Evolutionary conservation across 345 rosid genomes (phyloP).

Genomic region (Eucalyptus marginata): DNA sequence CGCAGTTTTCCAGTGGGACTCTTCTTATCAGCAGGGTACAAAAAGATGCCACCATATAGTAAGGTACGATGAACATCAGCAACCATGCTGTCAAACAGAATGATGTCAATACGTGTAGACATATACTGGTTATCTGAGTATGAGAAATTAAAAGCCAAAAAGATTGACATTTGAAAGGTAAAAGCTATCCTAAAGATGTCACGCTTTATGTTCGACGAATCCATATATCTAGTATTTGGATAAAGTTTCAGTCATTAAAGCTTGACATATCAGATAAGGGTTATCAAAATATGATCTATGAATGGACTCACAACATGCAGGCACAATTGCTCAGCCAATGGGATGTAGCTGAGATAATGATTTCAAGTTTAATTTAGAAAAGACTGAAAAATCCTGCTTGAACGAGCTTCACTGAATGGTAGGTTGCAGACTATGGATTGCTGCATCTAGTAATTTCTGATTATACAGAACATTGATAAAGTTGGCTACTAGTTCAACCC

Average conservation of each 20-base stretch:
- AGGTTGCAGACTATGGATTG: not conserved
- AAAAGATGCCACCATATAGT: constrained; percentile 89
- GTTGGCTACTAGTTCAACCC: not conserved
- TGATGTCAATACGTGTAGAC: not conserved
- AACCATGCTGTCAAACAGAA: constrained; percentile 64
- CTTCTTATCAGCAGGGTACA: constrained; percentile 97
- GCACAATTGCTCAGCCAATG: not conserved
- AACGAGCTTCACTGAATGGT: not conserved
- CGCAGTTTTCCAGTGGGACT: constrained; percentile 90
- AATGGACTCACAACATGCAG: not conserved
- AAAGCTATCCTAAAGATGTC: not conserved
- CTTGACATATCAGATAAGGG: not conserved
- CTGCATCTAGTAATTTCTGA: not conserved
- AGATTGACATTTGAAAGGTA: not conserved
- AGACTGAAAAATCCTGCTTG: not conserved
- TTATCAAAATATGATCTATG: not conserved
- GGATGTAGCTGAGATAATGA: not conserved
- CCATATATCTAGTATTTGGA: not conserved
- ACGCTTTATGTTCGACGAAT: not conserved
- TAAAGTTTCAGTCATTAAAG: not conserved
- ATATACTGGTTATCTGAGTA: not conserved
- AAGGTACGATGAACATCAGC: constrained; percentile 97
- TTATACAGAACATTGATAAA: not conserved
- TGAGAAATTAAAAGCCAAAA: not conserved
- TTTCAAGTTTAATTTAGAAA: not conserved